These are phyloP conservation scores for Termitomyces sp. DNA, from an alignment of 768 basidiomycete genomes.

Conservation along the genomic window DNA sequence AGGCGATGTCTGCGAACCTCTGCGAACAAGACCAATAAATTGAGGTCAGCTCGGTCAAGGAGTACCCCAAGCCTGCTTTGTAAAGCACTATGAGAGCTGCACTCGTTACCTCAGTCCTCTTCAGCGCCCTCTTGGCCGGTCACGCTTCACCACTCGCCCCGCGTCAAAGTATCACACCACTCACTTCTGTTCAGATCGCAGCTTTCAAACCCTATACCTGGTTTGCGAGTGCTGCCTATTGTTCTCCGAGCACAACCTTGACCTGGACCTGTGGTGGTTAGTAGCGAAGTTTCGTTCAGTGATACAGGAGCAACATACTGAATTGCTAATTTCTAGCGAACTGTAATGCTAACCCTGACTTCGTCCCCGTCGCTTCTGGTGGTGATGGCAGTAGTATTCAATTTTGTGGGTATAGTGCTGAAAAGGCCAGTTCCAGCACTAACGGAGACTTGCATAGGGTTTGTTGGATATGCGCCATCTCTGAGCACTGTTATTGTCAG, in stretches of 20 bases:
- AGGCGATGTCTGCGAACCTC: not conserved
- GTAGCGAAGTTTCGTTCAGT: constrained; percentile 7
- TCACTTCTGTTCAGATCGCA: constrained; percentile 40
- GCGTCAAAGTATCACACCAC: constrained; percentile 35
- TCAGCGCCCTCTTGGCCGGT: constrained; percentile 7
- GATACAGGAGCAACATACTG: not conserved
- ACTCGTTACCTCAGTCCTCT: not conserved
- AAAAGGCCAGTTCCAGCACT: not conserved
- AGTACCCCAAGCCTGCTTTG: not conserved
- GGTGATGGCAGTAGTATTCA: constrained; percentile 39
- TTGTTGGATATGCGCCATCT: constrained; percentile 29
- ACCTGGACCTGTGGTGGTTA: constrained; percentile 54
- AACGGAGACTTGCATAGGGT: constrained; percentile 13
- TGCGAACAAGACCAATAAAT: not conserved
- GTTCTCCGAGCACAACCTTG: constrained; percentile 38
- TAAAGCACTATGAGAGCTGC: constrained; percentile 4
- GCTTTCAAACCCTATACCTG: constrained; percentile 44
- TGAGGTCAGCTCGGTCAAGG: not conserved
- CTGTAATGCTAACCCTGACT: constrained; percentile 39
- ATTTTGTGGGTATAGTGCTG: constrained; percentile 32
- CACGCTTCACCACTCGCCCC: constrained; percentile 17
- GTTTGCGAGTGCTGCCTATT: constrained; percentile 54
- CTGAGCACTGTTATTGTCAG: constrained; percentile 38
- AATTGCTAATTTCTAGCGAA: constrained; percentile 25
- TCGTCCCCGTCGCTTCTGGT: constrained; percentile 43